Percentiles rank a stretch among this genome's conserved stretches.
phyloP scores from a whole-genome alignment of 768 basidiomycete genomes.

The Symmetrospora coprosmae region DNA sequence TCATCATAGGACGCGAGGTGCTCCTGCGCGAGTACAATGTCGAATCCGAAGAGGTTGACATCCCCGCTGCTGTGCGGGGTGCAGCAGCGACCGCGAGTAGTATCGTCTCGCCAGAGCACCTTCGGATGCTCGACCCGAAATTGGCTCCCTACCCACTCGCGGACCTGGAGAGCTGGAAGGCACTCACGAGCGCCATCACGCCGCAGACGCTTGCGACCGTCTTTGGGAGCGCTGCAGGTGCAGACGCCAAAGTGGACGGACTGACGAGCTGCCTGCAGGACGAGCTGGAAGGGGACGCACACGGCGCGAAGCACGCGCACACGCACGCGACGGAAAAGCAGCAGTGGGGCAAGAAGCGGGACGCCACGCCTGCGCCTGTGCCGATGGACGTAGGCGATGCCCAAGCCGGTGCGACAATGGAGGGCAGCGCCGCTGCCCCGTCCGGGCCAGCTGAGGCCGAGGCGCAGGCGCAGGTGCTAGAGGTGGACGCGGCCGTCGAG shows the following conservation, averaged over 20 bases:
- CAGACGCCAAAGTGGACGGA: constrained; percentile 33
- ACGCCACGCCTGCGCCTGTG: too few relatives aligned
- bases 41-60: constrained; percentile 30
- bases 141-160: constrained; percentile 39
- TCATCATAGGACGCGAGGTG: constrained; percentile 28
- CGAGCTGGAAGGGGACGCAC: constrained; percentile 32
- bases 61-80: not conserved
- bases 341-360: constrained; percentile 29
- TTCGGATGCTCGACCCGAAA: constrained; percentile 35
- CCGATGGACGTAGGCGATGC: not conserved
- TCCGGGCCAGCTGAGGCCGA: constrained; percentile 26
- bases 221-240: constrained; percentile 27
- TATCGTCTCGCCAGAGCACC: constrained; percentile 35
- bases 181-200: constrained; percentile 31
- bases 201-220: constrained; percentile 31
- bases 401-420: not conserved
- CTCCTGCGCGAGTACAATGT: constrained; percentile 33
- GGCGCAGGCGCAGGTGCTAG: not conserved
- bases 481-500: constrained; percentile 5
- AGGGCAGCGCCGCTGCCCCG: not conserved
- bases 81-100: not conserved
- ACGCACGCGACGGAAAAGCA: not conserved
- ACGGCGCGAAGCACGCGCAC: not conserved
- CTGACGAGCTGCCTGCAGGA: constrained; percentile 32
- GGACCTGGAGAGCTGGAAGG: constrained; percentile 32